These are phyloP conservation scores for Aureobasidium pullulans DNA, from an alignment of 2,329 filamentous ascomycete genomes.

Conservation along the genomic window DNA sequence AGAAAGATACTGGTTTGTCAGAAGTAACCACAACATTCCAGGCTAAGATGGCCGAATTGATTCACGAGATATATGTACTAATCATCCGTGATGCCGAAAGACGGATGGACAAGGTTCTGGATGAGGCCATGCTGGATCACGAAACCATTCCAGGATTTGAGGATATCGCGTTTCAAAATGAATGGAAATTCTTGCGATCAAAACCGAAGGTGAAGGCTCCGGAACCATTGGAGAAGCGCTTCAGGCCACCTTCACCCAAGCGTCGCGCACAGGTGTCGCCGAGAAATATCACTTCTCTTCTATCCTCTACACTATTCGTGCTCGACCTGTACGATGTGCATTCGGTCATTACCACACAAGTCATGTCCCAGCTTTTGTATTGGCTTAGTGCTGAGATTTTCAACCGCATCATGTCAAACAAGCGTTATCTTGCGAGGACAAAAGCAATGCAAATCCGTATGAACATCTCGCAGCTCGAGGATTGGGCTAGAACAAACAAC, in stretches of 20 bases:
- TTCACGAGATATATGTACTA: slow-evolving; percentile 97
- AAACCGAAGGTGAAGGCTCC: slow-evolving; percentile 79
- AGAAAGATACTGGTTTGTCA: slow-evolving; percentile 80
- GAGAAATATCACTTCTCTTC: slow-evolving; percentile 86
- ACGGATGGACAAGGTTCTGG: slow-evolving; percentile 90
- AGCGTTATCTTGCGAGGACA: slow-evolving; percentile 86
- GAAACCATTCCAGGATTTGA: slow-evolving; percentile 97
- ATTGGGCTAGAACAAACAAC: slow-evolving; percentile 93
- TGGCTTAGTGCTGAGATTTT: slow-evolving; percentile 96
- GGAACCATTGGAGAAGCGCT: slow-evolving; percentile 83
- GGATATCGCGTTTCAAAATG: slow-evolving; percentile 93
- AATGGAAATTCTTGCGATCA: slow-evolving; percentile 94
- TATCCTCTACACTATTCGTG: slow-evolving; percentile 94
- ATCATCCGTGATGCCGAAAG: slow-evolving; percentile 95
- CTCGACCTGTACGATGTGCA: slow-evolving; percentile 98
- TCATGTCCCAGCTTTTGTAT: slow-evolving; percentile 86
- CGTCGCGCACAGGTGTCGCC: slow-evolving; percentile 86
- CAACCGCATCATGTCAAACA: slow-evolving; percentile 94
- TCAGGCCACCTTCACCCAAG: slow-evolving; percentile 87
- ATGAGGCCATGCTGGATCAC: slow-evolving; percentile 90
- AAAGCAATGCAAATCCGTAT: slow-evolving; percentile 99
- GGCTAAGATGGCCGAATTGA: slow-evolving; percentile 82
- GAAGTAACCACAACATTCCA: slow-evolving; percentile 83
- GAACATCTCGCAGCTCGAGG: slow-evolving; percentile 92
- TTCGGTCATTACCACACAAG: slow-evolving; percentile 88